A percentile compares a stretch with the other conserved stretches of the same genome.
These are phyloP conservation scores for Globisporangium cystogenes DNA, from an alignment of 352 stramenopile genomes.

Conservation along the genomic window DNA sequence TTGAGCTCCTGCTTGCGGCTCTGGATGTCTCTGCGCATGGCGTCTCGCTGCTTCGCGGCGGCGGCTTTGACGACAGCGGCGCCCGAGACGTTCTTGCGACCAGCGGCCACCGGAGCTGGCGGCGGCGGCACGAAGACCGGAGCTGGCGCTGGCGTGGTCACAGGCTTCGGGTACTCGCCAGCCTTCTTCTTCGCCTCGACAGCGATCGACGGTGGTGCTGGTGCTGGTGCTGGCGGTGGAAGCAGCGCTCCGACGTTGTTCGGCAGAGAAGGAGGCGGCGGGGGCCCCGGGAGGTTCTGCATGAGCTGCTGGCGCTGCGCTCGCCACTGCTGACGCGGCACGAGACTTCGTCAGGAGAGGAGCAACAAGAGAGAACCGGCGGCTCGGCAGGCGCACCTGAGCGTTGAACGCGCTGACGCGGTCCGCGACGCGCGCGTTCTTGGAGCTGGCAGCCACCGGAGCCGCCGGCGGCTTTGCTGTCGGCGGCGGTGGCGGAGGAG, in stretches of 20 bases:
- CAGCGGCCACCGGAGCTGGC: neutral
- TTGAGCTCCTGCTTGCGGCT: conserved; percentile 34
- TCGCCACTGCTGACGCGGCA: conserved; percentile 23
- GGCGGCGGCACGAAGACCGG: conserved; percentile 6
- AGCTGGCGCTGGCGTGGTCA: neutral
- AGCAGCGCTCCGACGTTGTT: neutral
- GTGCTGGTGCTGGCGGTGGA: conserved; percentile 10
- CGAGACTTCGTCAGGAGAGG: neutral
- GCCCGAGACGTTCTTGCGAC: neutral
- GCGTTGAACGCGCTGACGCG: conserved; percentile 56
- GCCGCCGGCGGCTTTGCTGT: neutral
- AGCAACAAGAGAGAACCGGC: too few species aligned
- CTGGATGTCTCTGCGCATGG: conserved; percentile 29
- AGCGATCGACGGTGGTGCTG: conserved; percentile 1
- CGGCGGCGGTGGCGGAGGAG: neutral
- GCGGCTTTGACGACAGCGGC: conserved; percentile 9
- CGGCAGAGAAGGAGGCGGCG: conserved; percentile 2
- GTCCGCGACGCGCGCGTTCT: conserved; percentile 13
- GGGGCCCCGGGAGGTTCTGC: conserved; percentile 12
- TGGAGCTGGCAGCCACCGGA: neutral
- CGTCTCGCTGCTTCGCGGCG: conserved; percentile 10
- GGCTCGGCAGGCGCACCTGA: too few species aligned
- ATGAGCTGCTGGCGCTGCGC: conserved; percentile 35
- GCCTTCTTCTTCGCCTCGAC: conserved; percentile 6
- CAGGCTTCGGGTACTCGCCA: conserved; percentile 12